A percentile compares a stretch with the other conserved stretches of the same genome.
phyloP scores from a whole-genome alignment of 495 filamentous ascomycete genomes.

The Thermothielavioides terrestris region DNA sequence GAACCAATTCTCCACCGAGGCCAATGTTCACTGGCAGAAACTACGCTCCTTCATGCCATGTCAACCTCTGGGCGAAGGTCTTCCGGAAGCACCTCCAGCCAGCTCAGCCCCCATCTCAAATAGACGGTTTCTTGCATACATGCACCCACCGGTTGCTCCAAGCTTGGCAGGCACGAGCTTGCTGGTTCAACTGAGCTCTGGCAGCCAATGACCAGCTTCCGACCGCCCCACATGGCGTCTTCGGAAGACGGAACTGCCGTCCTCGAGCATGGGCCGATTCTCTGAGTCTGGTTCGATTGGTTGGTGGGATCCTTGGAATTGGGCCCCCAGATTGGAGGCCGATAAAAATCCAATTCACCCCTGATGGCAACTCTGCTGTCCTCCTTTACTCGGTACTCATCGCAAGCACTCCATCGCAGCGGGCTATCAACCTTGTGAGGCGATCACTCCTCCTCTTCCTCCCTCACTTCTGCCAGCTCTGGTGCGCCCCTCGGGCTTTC shows the following conservation, averaged over 20 bases:
- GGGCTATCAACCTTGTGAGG: conserved; percentile 4
- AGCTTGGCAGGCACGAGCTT: conserved; percentile 21
- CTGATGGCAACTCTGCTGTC: conserved; percentile 2
- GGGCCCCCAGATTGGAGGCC: background rate
- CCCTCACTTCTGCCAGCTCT: conserved; percentile 2
- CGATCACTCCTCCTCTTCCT: conserved; percentile 10
- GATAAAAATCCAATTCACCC: conserved; percentile 22
- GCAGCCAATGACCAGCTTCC: conserved; percentile 4
- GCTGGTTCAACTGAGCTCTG: conserved; percentile 5
- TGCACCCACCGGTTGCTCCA: conserved; percentile 11
- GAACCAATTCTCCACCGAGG: too few relatives aligned
- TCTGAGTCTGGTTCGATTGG: conserved; percentile 24
- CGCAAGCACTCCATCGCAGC: conserved; percentile 11
- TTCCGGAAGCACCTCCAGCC: background rate
- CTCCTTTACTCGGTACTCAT: conserved; percentile 9
- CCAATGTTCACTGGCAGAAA: too few relatives aligned
- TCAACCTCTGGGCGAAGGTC: too few relatives aligned
- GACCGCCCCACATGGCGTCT: conserved; percentile 12
- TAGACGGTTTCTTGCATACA: conserved; percentile 4
- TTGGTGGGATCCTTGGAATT: conserved; percentile 2
- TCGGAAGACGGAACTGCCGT: conserved; percentile 25
- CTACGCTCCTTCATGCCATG: too few relatives aligned
- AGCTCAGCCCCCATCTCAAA: background rate
- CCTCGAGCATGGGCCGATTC: conserved; percentile 25
- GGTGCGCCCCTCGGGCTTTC: background rate